These are phyloP conservation scores for Alternaria brassicae DNA, from an alignment of 2,329 filamentous ascomycete species.

Conservation along the genomic window DNA sequence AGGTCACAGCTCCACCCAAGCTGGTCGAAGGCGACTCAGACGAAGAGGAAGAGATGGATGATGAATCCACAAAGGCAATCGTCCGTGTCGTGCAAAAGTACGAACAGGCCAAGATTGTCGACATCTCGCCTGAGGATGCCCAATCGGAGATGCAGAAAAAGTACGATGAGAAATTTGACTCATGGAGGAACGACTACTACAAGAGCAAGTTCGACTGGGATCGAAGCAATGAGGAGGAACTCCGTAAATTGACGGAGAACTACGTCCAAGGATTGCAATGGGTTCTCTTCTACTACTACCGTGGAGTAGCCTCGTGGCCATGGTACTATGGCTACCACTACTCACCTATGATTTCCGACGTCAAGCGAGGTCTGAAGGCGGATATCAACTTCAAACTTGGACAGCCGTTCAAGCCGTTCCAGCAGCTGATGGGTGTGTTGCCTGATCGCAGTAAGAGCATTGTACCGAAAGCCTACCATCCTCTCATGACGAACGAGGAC, in stretches of 20 bases:
- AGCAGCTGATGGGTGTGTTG: slow-evolving; percentile 97
- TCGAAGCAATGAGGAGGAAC: slow-evolving; percentile 77
- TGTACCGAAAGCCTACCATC: slow-evolving; percentile 84
- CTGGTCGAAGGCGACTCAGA: slow-evolving; percentile 61
- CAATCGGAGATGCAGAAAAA: slow-evolving; percentile 80
- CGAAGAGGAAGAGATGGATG: slow-evolving; percentile 74
- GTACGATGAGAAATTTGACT: slow-evolving; percentile 87
- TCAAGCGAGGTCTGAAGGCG: slow-evolving; percentile 84
- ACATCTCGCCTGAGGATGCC: slow-evolving; percentile 79
- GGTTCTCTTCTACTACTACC: slow-evolving; percentile 98
- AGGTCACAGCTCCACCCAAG: slow-evolving; percentile 65
- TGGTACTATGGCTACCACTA: slow-evolving; percentile 99
- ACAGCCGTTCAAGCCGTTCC: slow-evolving; percentile 91
- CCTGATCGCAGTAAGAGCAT: slow-evolving; percentile 98
- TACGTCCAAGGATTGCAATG: slow-evolving; percentile 98
- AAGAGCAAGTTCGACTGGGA: slow-evolving; percentile 89
- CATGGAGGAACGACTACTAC: slow-evolving; percentile 97
- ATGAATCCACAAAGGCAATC: slow-evolving; percentile 83
- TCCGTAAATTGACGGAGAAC: slow-evolving; percentile 86
- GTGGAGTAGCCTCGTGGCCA: slow-evolving; percentile 95
- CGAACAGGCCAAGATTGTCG: slow-evolving; percentile 85
- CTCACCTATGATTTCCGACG: slow-evolving; percentile 95
- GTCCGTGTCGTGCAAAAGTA: slow-evolving; percentile 87
- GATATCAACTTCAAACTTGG: slow-evolving; percentile 92
- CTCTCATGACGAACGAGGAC: slow-evolving; percentile 86